Percentiles rank a stretch among this genome's conserved stretches.
phyloP scores from a whole-genome alignment of 805 yeast genomes.

The Barnettozyma californica region DNA sequence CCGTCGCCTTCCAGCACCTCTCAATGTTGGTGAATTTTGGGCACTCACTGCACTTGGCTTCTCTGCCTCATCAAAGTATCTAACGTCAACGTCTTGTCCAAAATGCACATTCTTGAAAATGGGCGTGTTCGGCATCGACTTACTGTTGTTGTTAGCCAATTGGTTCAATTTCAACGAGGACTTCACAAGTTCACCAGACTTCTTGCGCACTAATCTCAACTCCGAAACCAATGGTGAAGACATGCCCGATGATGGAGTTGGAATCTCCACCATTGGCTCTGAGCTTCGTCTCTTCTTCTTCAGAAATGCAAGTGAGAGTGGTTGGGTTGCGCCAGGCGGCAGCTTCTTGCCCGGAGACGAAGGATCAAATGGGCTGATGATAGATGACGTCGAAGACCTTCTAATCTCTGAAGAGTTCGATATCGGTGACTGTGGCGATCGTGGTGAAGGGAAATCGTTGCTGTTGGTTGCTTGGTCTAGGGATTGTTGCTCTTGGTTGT shows the following conservation, averaged over 20 bases:
- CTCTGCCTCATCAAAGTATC: slow-evolving; percentile 68
- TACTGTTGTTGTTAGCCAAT: slow-evolving; percentile 28
- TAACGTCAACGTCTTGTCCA: slow-evolving; percentile 60
- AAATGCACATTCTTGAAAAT: slow-evolving; percentile 77
- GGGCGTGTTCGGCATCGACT: slow-evolving; percentile 50
- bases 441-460: neutral
- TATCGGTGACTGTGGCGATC: neutral
- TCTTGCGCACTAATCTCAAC: slow-evolving; percentile 61
- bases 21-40: slow-evolving; percentile 48
- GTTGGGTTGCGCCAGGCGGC: slow-evolving; percentile 1
- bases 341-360: slow-evolving; percentile 1
- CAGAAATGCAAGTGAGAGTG: slow-evolving; percentile 19
- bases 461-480: neutral
- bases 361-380: slow-evolving; percentile 3
- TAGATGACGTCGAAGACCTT: slow-evolving; percentile 7
- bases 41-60: slow-evolving; percentile 75
- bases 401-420: neutral
- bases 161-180: slow-evolving; percentile 53
- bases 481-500: neutral
- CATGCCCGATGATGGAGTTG: neutral
- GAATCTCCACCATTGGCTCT: slow-evolving; percentile 1
- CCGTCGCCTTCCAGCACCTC: slow-evolving; percentile 24
- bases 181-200: slow-evolving; percentile 83
- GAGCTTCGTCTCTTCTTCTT: slow-evolving; percentile 18
- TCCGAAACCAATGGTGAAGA: slow-evolving; percentile 1